Evolutionary conservation across 345 rosid species (phyloP).

Genomic region (Ceriops tagal): DNA sequence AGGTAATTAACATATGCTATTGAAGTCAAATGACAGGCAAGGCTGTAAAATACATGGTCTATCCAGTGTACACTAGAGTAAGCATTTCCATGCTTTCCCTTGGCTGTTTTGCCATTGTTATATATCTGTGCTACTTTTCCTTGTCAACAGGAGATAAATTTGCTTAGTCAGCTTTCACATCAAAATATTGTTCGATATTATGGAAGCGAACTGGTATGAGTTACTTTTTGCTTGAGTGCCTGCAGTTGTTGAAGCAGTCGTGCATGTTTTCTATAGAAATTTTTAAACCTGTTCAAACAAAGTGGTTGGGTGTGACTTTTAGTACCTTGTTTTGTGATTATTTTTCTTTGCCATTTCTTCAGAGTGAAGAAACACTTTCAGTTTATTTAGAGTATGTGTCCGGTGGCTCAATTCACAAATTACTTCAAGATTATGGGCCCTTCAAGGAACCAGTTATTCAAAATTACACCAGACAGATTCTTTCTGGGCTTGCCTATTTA

Average conservation of each 20-base stretch:
- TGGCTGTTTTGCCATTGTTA: slow-evolving; percentile 4
- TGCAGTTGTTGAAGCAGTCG: not conserved
- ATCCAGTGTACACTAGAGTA: not conserved
- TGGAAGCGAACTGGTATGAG: slow-evolving; percentile 92
- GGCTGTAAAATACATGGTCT: not conserved
- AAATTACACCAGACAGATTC: slow-evolving; percentile 86
- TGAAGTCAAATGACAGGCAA: not conserved
- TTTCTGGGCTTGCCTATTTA: slow-evolving; percentile 80
- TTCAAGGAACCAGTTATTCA: slow-evolving; percentile 91
- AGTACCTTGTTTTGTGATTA: slow-evolving; percentile 10
- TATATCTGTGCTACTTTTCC: slow-evolving; percentile 9
- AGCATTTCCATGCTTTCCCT: not conserved
- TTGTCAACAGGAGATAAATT: slow-evolving; percentile 76
- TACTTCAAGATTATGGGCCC: slow-evolving; percentile 89
- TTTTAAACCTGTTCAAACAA: not conserved
- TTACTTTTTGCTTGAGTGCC: slow-evolving; percentile 5
- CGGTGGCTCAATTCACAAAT: slow-evolving; percentile 94
- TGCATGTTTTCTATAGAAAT: not conserved
- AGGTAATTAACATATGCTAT: slow-evolving; percentile 41
- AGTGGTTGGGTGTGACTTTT: slow-evolving; percentile 6
- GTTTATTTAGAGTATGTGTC: slow-evolving; percentile 95
- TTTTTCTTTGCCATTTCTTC: slow-evolving; percentile 28
- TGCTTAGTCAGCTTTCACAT: slow-evolving; percentile 85
- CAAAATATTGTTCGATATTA: slow-evolving; percentile 83
- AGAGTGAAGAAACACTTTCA: slow-evolving; percentile 86